Conservation (phyloP, 1,139 yeast species). For the Spencermartinsiella ligniputridi region DNA sequence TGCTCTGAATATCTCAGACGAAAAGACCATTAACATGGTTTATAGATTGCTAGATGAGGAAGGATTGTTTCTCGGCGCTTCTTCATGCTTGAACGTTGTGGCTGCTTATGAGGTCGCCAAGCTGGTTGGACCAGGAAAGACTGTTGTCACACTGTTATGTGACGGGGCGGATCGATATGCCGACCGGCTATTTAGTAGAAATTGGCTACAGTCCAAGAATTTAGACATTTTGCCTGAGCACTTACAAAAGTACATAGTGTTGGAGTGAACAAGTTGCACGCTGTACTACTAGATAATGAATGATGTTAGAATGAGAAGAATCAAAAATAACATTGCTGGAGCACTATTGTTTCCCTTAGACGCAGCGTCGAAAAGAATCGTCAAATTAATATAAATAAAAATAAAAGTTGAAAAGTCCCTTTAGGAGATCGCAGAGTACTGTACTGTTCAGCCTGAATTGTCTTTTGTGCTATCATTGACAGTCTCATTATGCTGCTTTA, state of each 20-base stretch:
- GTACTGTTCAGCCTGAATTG: too few species aligned
- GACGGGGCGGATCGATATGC: constrained; percentile 89
- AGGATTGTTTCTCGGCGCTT: constrained; percentile 87
- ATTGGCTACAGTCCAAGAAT: constrained; percentile 70
- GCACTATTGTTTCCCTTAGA: too few species aligned
- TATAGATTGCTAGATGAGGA: constrained; percentile 81
- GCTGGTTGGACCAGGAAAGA: constrained; percentile 72
- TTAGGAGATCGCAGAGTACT: too few species aligned
- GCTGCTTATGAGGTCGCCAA: constrained; percentile 75
- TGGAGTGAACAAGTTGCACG: constrained; percentile 30
- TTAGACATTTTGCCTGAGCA: constrained; percentile 66
- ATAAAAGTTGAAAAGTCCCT: too few species aligned
- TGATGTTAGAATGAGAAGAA: too few species aligned
- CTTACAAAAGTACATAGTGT: constrained; percentile 59
- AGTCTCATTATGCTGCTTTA: too few species aligned
- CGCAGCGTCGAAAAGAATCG: too few species aligned
- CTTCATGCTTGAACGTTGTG: constrained; percentile 76
- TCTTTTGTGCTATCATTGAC: too few species aligned
- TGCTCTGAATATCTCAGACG: constrained; percentile 64
- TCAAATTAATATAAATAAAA: too few species aligned
- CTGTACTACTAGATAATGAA: background rate
- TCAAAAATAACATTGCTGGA: too few species aligned
- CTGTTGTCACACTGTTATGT: constrained; percentile 79
- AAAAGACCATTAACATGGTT: constrained; percentile 71
- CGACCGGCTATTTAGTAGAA: constrained; percentile 68